Percentiles rank a stretch among this genome's conserved stretches.
phyloP scores from a whole-genome alignment of 805 yeast genomes.

The Starmerella sirachaensis region DNA sequence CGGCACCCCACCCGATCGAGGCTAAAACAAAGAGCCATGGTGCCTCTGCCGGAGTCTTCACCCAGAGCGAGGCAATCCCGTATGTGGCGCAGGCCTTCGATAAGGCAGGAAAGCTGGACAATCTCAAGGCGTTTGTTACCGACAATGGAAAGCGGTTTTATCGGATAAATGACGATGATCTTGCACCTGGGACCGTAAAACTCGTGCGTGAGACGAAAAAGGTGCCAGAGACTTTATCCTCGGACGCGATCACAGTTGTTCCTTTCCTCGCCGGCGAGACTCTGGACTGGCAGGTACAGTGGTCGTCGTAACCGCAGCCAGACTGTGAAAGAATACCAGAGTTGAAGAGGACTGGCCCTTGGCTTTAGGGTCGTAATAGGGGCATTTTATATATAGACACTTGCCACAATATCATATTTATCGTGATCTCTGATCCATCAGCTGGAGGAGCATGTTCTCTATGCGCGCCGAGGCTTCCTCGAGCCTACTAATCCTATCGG shows the following conservation, averaged over 20 bases:
- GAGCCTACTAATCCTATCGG: neutral
- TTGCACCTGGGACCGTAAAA: slow-evolving; percentile 37
- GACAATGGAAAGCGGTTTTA: slow-evolving; percentile 66
- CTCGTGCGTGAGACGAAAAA: slow-evolving; percentile 41
- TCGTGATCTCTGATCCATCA: neutral
- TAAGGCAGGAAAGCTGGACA: slow-evolving; percentile 46
- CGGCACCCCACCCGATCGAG: slow-evolving; percentile 89
- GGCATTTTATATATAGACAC: too few relatives aligned
- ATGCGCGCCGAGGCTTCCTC: neutral
- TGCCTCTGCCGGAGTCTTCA: slow-evolving; percentile 96
- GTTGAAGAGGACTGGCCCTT: too few relatives aligned
- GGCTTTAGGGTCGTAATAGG: too few relatives aligned
- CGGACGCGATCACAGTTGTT: slow-evolving; percentile 45
- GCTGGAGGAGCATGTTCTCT: neutral
- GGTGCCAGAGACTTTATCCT: slow-evolving; percentile 47
- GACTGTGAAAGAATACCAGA: too few relatives aligned
- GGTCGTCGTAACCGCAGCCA: slow-evolving; percentile 33
- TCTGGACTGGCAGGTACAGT: slow-evolving; percentile 60
- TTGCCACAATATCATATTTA: neutral
- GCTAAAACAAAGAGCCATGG: slow-evolving; percentile 66
- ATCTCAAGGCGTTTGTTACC: slow-evolving; percentile 61
- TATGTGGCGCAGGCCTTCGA: slow-evolving; percentile 85
- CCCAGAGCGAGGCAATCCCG: slow-evolving; percentile 71
- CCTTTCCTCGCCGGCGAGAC: slow-evolving; percentile 80
- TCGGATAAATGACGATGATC: slow-evolving; percentile 36